These are phyloP conservation scores for Pseudocercospora musae DNA, from an alignment of 2,329 filamentous ascomycete genomes.

Conservation along the genomic window DNA sequence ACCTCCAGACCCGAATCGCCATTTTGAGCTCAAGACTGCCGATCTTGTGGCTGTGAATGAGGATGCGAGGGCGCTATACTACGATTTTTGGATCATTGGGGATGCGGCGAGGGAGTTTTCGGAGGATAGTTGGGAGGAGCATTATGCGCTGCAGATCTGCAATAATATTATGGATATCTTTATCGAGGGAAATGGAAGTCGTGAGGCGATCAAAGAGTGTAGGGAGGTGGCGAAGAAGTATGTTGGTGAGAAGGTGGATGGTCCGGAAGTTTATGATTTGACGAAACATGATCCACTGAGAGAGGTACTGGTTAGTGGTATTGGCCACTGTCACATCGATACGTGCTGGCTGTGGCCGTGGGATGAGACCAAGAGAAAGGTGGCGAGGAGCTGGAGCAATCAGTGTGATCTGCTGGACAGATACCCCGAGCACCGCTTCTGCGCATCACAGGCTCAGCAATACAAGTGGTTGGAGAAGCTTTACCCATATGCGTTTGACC, in stretches of 20 bases:
- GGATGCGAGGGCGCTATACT: constrained; percentile 74
- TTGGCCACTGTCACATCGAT: constrained; percentile 97
- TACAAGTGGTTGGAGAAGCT: constrained; percentile 94
- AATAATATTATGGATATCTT: constrained; percentile 90
- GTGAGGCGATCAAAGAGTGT: constrained; percentile 73
- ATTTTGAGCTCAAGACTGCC: constrained; percentile 71
- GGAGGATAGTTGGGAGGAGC: constrained; percentile 80
- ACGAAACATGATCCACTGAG: constrained; percentile 47
- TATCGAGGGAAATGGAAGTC: constrained; percentile 68
- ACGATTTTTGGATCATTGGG: constrained; percentile 93
- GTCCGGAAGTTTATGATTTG: constrained; percentile 72
- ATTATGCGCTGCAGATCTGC: constrained; percentile 76
- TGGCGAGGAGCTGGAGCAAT: constrained; percentile 92
- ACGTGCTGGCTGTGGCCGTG: constrained; percentile 99
- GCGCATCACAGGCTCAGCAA: constrained; percentile 91
- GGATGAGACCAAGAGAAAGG: constrained; percentile 95
- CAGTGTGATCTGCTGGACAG: constrained; percentile 94
- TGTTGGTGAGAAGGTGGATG: constrained; percentile 76
- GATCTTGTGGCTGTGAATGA: constrained; percentile 88
- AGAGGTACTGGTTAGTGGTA: constrained; percentile 75
- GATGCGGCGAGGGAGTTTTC: constrained; percentile 93
- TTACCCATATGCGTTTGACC: constrained; percentile 84
- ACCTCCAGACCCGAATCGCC: constrained; percentile 79
- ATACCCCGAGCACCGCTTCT: constrained; percentile 90
- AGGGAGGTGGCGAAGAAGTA: constrained; percentile 82